phyloP scores from a whole-genome alignment of 2,329 filamentous ascomycete genomes.

The Xylaria sp. region DNA sequence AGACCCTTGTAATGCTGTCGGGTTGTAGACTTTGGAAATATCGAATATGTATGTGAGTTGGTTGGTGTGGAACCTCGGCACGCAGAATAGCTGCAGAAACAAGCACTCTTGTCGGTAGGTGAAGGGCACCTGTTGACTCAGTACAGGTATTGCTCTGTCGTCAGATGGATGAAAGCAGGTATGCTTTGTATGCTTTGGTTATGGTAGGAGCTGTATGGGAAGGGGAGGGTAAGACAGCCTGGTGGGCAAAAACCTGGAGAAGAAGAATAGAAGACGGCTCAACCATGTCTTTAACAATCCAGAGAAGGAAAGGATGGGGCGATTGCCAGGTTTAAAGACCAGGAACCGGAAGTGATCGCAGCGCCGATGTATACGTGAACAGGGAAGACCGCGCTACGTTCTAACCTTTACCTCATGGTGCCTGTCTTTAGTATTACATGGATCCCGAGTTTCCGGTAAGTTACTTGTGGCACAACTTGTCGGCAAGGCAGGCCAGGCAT shows the following conservation, averaged over 20 bases:
- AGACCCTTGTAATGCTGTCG: slow-evolving; percentile 3
- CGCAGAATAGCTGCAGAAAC: slow-evolving; percentile 12
- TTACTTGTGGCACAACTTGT: slow-evolving; percentile 20
- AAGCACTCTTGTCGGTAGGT: slow-evolving; percentile 9
- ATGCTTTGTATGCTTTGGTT: slow-evolving; percentile 13
- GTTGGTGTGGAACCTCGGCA: slow-evolving; percentile 9
- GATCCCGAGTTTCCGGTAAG: slow-evolving; percentile 38
- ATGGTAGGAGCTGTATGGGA: slow-evolving; percentile 9
- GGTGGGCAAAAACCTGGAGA: slow-evolving; percentile 11
- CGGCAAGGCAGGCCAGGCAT: slow-evolving; percentile 19
- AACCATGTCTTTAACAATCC: slow-evolving; percentile 22
- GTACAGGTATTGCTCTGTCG: slow-evolving; percentile 6
- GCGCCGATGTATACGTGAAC: slow-evolving; percentile 16
- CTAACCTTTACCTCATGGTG: slow-evolving; percentile 18
- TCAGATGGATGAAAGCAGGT: slow-evolving; percentile 24
- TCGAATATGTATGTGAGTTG: slow-evolving; percentile 20
- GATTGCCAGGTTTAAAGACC: slow-evolving; percentile 37
- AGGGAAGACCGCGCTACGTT: slow-evolving; percentile 28
- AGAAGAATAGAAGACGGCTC: slow-evolving; percentile 19
- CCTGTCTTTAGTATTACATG: slow-evolving; percentile 27
- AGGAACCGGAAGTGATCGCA: slow-evolving; percentile 37
- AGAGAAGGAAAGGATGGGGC: slow-evolving; percentile 33
- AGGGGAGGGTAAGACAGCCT: slow-evolving; percentile 11
- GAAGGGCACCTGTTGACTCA: slow-evolving; percentile 8
- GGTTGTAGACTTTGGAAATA: background rate